Base-by-base conservation (phyloP, 164 flowering plant species). In the Vitis amurensis region DNA sequence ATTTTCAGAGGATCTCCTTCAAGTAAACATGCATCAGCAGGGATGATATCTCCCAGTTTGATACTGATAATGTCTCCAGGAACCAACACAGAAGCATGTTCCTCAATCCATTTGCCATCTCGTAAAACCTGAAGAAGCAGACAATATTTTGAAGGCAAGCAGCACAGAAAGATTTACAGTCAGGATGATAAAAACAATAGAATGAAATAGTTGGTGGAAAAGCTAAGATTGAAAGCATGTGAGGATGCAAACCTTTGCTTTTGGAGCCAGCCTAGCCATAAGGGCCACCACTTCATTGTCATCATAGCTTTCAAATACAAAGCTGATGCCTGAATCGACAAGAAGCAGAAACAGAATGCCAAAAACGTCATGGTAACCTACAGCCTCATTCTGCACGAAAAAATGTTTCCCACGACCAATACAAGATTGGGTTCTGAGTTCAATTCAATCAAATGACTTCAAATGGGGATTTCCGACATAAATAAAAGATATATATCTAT, bases 41-140 rank as follows among this genome's bases (percentile, higher is more conserved):
- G 4, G 6, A 31, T 31, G 44, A 31, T 31, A 31, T 31, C 4
- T 6, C 7, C 44, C 7, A 31, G 44, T 31, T 76, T 76, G 64
- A 76, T 76, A 17, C 72, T 71, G n/a, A 71, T 52, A 15, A 76
- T 71, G 31, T 75, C 78, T 23, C 77, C 77, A 11, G 77, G 77
- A n/a, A 74, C 77, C 59, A 74, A 66, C 6, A 66, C 49, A 23
- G 37, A 59, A 59, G 61, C 61, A 59, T 59, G 13, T 29, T 23
- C 61, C 31, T 59, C 61, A 10, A 13, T 59, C 27, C 27, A 23
- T 23, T 23, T 23, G 27, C 27, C 27, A 23, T 23, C 61, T 8
- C 61, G 61, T 59, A 59, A 19, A 59, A 59, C 61, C 61, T 59
- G 31, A 59, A 17, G 17, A 19, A 15, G 27, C 1, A 29, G 12